Conservation (phyloP, 2,329 filamentous ascomycete genomes). For the Penicillium olsonii region DNA sequence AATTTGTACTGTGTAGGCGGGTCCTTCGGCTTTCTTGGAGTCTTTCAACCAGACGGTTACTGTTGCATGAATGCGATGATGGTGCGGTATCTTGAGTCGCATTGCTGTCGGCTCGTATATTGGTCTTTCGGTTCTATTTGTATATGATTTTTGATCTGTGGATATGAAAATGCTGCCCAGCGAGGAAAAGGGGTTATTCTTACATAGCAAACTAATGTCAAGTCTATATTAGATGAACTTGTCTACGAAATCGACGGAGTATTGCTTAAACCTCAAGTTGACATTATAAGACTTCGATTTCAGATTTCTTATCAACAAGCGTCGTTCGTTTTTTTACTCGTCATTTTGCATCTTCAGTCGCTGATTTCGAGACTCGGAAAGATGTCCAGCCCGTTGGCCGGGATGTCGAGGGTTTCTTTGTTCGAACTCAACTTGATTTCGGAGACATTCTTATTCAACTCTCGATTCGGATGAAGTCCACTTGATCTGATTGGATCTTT, state of each 20-base stretch:
- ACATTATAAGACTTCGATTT: too few relatives aligned
- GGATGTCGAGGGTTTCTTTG: conserved; percentile 2
- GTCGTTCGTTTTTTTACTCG: too few relatives aligned
- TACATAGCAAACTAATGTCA: neutral
- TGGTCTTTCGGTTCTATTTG: neutral
- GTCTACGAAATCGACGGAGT: too few relatives aligned
- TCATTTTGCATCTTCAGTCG: too few relatives aligned
- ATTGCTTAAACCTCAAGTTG: too few relatives aligned
- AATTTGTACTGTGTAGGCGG: conserved; percentile 20
- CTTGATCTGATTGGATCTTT: neutral
- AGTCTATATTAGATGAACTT: too few relatives aligned
- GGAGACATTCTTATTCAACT: neutral
- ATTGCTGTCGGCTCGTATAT: neutral
- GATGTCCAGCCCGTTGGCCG: too few relatives aligned
- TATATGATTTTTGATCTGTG: neutral
- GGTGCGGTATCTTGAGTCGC: neutral
- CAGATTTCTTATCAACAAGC: too few relatives aligned
- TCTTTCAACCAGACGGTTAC: conserved; percentile 27
- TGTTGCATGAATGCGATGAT: conserved; percentile 16
- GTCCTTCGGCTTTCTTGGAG: conserved; percentile 24
- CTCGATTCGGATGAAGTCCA: neutral
- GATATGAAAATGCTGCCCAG: neutral
- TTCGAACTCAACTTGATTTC: neutral
- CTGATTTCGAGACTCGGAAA: too few relatives aligned
- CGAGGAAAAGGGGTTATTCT: neutral